Percentiles rank a stretch among this genome's conserved stretches.
Conservation (phyloP, 192 early-diverging fungal genomes). For the Rhizophagus sp. region DNA sequence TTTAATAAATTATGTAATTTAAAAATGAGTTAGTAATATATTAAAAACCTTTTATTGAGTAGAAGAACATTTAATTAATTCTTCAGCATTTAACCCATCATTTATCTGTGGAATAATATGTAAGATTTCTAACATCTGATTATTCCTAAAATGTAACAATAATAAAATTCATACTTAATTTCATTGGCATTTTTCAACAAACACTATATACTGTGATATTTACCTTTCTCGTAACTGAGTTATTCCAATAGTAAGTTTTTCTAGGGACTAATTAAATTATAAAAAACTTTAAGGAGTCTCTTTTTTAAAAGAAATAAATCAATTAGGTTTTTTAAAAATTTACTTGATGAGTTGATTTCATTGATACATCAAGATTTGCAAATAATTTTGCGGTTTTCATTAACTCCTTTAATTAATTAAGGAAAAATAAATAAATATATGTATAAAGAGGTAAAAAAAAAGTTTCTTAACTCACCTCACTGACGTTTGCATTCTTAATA, state of each 20-base stretch:
- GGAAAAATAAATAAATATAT: not conserved
- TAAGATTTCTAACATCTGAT: conserved; percentile 7
- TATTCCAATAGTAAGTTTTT: conserved; percentile 12
- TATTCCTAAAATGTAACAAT: not conserved
- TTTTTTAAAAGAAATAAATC: no score
- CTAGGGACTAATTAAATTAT: not conserved
- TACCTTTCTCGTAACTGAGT: conserved; percentile 2
- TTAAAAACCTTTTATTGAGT: no score
- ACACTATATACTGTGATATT: not conserved
- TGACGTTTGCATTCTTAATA: conserved; percentile 8
- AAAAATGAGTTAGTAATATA: no score
- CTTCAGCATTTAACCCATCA: conserved; percentile 18
- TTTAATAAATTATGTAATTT: no score
- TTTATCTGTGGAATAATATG: conserved; percentile 10
- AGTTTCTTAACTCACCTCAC: not conserved
- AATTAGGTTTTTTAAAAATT: not conserved
- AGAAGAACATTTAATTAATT: not conserved
- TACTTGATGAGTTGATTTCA: conserved; percentile 26
- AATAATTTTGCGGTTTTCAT: conserved; percentile 19
- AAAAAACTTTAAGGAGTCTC: not conserved
- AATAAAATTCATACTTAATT: not conserved
- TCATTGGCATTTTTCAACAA: not conserved
- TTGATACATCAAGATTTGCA: conserved; percentile 15
- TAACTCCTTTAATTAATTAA: not conserved
- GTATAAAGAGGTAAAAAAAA: not conserved